These are phyloP conservation scores for Macrolepiota dolichaula DNA, from an alignment of 768 basidiomycete genomes.

Conservation along the genomic window DNA sequence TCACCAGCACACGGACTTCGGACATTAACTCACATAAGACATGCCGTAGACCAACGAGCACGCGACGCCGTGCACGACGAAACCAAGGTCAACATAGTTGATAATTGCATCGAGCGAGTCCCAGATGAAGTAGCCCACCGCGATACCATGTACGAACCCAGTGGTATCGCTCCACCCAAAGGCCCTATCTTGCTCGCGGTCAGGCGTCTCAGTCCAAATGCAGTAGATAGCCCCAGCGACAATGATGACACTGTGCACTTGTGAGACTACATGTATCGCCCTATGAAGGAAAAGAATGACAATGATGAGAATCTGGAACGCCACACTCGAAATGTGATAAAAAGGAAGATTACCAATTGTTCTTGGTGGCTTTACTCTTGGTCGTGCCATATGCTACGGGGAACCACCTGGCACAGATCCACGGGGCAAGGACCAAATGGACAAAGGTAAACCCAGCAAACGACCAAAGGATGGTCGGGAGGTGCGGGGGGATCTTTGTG, in stretches of 20 bases:
- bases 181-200: constrained; percentile 56
- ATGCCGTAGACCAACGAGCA: constrained; percentile 66
- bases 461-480: constrained; percentile 50
- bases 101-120: constrained; percentile 69
- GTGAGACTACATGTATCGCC: constrained; percentile 70
- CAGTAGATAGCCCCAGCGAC: constrained; percentile 60
- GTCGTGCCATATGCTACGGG: constrained; percentile 43
- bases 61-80: constrained; percentile 72
- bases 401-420: constrained; percentile 42
- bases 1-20: not conserved
- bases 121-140: constrained; percentile 83
- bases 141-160: constrained; percentile 62
- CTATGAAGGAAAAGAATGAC: constrained; percentile 30
- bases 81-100: constrained; percentile 69
- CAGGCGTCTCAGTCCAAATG: constrained; percentile 37
- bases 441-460: constrained; percentile 55
- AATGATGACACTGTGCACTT: constrained; percentile 66
- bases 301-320: not conserved
- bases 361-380: constrained; percentile 42
- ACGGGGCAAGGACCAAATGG: constrained; percentile 57
- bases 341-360: constrained; percentile 52
- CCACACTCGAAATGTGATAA: not conserved
- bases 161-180: constrained; percentile 70
- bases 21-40: constrained; percentile 56
- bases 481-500: constrained; percentile 50